Percentiles rank a stretch among this genome's conserved stretches.
Conservation (phyloP, 148 eudicot species). For the Rhododendron williamsianum region DNA sequence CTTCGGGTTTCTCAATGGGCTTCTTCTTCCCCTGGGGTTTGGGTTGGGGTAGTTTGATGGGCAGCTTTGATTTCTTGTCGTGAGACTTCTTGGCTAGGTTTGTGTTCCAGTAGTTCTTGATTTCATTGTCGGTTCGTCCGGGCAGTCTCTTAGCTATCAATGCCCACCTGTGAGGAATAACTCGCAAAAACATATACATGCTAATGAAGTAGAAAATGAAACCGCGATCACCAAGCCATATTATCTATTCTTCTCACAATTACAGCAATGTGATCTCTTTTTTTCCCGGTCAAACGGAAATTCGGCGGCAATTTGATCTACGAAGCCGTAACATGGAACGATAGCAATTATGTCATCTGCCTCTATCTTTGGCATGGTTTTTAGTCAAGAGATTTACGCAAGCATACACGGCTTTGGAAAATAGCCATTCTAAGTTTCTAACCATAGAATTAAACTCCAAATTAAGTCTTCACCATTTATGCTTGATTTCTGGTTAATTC, state of each 20-base stretch:
- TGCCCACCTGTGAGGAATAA: constrained; percentile 20
- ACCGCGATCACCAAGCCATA: neutral
- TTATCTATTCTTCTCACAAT: neutral
- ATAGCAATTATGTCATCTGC: neutral
- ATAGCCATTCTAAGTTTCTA: neutral
- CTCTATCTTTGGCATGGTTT: no score
- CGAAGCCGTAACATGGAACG: neutral
- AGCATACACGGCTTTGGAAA: no score
- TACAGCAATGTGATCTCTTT: neutral
- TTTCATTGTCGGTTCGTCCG: constrained; percentile 37
- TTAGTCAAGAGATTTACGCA: no score
- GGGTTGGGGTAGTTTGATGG: neutral
- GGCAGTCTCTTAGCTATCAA: constrained; percentile 31
- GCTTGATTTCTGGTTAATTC: neutral
- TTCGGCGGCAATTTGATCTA: no score
- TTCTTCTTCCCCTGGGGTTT: neutral
- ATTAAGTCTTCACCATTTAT: neutral
- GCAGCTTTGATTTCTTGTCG: neutral
- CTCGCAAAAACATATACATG: neutral
- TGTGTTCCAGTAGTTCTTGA: constrained; percentile 32
- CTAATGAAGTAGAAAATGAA: neutral
- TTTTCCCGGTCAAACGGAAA: no score
- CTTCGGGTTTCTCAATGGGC: neutral
- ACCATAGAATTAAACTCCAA: neutral
- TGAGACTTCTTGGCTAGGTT: neutral